phyloP scores from a whole-genome alignment of 129 eudicot genomes.

The Apium graveolens region DNA sequence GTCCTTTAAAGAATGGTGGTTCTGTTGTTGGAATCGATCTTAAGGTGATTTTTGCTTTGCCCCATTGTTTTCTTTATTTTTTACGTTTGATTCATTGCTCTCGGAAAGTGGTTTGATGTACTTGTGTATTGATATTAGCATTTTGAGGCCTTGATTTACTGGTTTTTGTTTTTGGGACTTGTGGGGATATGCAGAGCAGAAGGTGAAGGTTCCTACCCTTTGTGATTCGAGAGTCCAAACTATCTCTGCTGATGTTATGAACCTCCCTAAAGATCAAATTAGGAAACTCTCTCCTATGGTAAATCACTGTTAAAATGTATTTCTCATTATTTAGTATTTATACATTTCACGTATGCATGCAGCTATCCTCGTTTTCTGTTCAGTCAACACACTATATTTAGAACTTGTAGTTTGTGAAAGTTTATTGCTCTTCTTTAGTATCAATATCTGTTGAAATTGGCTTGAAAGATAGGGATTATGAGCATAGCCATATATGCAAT shows the following conservation, averaged over 20 bases:
- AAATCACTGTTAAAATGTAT: background rate
- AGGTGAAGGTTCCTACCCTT: conserved; percentile 78
- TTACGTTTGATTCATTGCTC: background rate
- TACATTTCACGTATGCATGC: background rate
- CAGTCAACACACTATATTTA: background rate
- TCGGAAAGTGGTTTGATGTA: background rate
- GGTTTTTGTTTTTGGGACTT: conserved; percentile 1
- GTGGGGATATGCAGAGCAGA: conserved; percentile 55
- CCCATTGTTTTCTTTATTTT: background rate
- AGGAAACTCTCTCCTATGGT: conserved; percentile 80
- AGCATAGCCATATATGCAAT: background rate
- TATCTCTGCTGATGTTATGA: conserved; percentile 76
- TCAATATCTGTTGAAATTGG: no score
- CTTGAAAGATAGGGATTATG: background rate
- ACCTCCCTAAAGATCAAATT: conserved; percentile 47
- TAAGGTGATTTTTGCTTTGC: conserved; percentile 38
- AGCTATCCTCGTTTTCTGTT: background rate
- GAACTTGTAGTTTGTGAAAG: background rate
- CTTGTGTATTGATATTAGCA: background rate
- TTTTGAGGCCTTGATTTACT: background rate
- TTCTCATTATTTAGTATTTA: background rate
- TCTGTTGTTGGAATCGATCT: conserved; percentile 73
- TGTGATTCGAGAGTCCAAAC: conserved; percentile 90
- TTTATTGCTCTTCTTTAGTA: no score
- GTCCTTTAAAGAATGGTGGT: conserved; percentile 73